A percentile compares a stretch with the other conserved stretches of the same genome.
Conservation (phyloP, 139 green algal genomes). For the Chlamydomonas schloesseri region DNA sequence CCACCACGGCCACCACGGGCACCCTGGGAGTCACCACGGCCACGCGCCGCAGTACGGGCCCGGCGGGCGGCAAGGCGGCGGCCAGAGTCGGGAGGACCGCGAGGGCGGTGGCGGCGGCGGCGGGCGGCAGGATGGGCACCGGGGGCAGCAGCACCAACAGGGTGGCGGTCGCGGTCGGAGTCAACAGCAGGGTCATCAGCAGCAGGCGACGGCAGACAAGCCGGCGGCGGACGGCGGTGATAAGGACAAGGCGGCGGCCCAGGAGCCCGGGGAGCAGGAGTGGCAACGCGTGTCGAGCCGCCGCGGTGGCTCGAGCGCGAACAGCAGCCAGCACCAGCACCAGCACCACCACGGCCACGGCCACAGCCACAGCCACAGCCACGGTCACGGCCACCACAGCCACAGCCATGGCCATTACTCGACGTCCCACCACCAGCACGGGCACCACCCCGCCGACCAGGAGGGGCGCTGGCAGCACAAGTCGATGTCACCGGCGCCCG, state of each 20-base stretch:
- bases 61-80: background rate
- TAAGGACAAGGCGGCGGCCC: background rate
- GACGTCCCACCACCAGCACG: too few relatives aligned
- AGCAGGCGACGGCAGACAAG: background rate
- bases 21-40: too few relatives aligned
- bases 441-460: background rate
- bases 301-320: background rate
- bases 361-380: background rate
- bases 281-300: slow-evolving; percentile 32
- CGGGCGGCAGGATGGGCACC: background rate
- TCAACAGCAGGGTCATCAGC: background rate
- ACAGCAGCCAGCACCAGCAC: background rate
- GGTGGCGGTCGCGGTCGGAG: background rate
- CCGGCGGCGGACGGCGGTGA: too few relatives aligned
- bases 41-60: background rate
- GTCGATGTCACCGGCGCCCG: too few relatives aligned
- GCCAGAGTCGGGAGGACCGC: background rate
- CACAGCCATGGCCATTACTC: too few relatives aligned
- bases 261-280: background rate
- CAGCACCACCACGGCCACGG: background rate
- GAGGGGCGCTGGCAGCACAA: background rate
- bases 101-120: background rate
- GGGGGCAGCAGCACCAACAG: background rate
- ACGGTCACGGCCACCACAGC: background rate
- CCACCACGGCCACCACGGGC: background rate